These are phyloP conservation scores for Berberis thunbergii DNA, from an alignment of 164 flowering plant species.

Conservation along the genomic window DNA sequence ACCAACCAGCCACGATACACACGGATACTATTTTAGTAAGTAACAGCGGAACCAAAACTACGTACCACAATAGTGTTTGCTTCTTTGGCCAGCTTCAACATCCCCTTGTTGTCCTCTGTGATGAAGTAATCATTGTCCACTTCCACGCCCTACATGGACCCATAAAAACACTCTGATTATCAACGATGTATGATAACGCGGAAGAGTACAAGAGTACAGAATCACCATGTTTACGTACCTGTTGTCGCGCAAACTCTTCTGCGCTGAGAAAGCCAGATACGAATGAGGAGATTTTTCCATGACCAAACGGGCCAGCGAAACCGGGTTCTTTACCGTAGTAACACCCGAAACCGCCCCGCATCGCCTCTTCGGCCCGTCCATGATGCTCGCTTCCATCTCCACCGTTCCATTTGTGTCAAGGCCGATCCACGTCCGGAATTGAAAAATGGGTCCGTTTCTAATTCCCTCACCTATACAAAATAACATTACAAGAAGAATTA, in stretches of 20 bases:
- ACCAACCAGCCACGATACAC: too few species aligned
- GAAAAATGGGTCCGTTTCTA: slow-evolving; percentile 83
- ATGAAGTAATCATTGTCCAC: slow-evolving; percentile 63
- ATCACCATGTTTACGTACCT: slow-evolving; percentile 24
- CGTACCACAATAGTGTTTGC: slow-evolving; percentile 80
- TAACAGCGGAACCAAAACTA: neutral
- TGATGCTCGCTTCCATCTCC: slow-evolving; percentile 98
- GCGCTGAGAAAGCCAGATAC: slow-evolving; percentile 87
- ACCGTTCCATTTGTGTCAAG: slow-evolving; percentile 76
- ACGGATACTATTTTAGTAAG: too few species aligned
- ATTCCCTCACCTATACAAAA: slow-evolving; percentile 54
- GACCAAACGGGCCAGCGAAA: slow-evolving; percentile 91
- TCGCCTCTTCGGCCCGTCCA: slow-evolving; percentile 72
- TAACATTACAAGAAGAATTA: neutral
- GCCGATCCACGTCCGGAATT: slow-evolving; percentile 97
- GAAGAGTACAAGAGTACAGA: neutral
- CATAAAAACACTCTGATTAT: neutral
- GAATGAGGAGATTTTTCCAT: slow-evolving; percentile 98
- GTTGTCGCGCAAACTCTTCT: slow-evolving; percentile 73
- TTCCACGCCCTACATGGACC: slow-evolving; percentile 53
- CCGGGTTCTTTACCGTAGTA: slow-evolving; percentile 82
- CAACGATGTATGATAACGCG: neutral
- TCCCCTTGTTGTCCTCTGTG: slow-evolving; percentile 71
- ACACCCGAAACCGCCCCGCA: slow-evolving; percentile 96
- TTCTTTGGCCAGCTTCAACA: slow-evolving; percentile 83